These are phyloP conservation scores for Tuber magnatum DNA, from an alignment of 495 filamentous ascomycete genomes.

Conservation along the genomic window DNA sequence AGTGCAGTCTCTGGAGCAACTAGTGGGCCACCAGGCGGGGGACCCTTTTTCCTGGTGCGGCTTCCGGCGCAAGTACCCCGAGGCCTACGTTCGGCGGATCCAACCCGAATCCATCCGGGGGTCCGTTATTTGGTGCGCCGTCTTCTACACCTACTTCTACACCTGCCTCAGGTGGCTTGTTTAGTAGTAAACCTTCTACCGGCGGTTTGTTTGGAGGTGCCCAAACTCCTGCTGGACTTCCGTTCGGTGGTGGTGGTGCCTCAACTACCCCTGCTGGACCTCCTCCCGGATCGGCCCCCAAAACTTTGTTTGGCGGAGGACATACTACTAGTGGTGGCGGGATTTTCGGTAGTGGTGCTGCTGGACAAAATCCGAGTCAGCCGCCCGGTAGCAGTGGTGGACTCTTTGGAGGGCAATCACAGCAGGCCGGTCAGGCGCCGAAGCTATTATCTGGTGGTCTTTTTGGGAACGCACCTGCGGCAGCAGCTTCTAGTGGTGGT, in stretches of 20 bases:
- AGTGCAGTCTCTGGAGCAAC: neutral
- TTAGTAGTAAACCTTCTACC: conserved; percentile 2
- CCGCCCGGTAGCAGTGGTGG: conserved; percentile 13
- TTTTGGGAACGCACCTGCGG: conserved; percentile 9
- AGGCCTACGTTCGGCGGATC: conserved; percentile 21
- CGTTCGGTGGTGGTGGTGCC: conserved; percentile 8
- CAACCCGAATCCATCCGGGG: conserved; percentile 9
- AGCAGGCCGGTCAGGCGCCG: conserved; percentile 15
- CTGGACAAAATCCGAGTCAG: conserved; percentile 8
- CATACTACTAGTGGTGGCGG: conserved; percentile 11
- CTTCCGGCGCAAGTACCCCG: conserved; percentile 6
- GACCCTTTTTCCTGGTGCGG: conserved; percentile 10
- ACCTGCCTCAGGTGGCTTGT: conserved; percentile 19
- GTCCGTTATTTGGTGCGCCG: conserved; percentile 8
- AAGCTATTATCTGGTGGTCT: conserved; percentile 25
- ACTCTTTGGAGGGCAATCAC: conserved; percentile 17
- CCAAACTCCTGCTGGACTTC: conserved; percentile 25
- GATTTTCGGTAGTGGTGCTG: conserved; percentile 20
- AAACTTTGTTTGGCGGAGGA: conserved; percentile 20
- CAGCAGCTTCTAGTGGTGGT: conserved; percentile 13
- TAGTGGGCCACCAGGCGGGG: neutral
- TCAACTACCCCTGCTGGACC: conserved; percentile 28
- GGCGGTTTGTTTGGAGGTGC: conserved; percentile 19
- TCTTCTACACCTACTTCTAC: conserved; percentile 5
- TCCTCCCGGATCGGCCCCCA: conserved; percentile 4